Evolutionary conservation across 2,329 filamentous ascomycete genomes (phyloP).

Genomic region (Hysterium pulicare): DNA sequence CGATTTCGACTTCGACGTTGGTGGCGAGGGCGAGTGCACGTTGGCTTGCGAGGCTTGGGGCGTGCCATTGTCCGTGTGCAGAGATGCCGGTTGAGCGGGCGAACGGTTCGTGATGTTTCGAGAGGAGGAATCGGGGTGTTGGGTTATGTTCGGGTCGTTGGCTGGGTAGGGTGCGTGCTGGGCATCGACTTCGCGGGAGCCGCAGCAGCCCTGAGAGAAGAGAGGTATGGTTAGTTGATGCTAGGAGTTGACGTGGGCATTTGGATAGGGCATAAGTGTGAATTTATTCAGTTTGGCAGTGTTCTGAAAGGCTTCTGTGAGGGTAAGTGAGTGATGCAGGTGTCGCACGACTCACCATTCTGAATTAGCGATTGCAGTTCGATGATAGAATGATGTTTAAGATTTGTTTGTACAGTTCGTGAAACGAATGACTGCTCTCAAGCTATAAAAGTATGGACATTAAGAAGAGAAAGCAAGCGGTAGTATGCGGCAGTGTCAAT

Average conservation of each 20-base stretch:
- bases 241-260: conserved; percentile 7
- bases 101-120: conserved; percentile 31
- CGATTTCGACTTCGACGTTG: conserved; percentile 23
- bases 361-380: background rate
- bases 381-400: too few relatives aligned
- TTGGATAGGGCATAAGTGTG: too few relatives aligned
- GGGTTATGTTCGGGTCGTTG: conserved; percentile 1
- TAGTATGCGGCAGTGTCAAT: background rate
- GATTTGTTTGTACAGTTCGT: too few relatives aligned
- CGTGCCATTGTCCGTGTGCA: background rate
- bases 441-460: conserved; percentile 1
- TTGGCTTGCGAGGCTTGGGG: conserved; percentile 14
- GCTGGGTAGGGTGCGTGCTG: too few relatives aligned
- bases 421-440: background rate
- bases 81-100: conserved; percentile 20
- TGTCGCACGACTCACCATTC: background rate
- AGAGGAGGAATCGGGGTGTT: conserved; percentile 15
- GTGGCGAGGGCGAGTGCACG: conserved; percentile 12
- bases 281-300: too few relatives aligned
- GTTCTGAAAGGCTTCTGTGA: background rate
- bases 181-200: too few relatives aligned
- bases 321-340: background rate
- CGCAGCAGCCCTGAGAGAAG: background rate
- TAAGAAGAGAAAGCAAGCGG: background rate
- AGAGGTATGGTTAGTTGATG: conserved; percentile 2